Evolutionary conservation across 2,329 filamentous ascomycete genomes (phyloP), one percentile per base, ranked within the genome.

Genomic region (Cytospora leucostoma): DNA sequence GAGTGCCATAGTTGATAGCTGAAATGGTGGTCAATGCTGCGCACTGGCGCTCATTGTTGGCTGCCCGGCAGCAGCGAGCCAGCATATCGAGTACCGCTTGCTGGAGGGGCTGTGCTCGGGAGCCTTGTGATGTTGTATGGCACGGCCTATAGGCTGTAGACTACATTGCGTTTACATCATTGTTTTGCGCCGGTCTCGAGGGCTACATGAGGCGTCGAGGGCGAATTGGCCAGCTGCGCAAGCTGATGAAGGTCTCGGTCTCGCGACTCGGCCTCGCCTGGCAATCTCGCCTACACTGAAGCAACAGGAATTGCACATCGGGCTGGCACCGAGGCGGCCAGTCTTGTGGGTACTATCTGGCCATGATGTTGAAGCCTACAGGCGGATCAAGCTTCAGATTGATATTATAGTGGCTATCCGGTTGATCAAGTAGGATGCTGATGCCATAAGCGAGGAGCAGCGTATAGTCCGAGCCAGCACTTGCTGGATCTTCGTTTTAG

Each of bases 321-420:
- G 84, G 7, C 82, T 86, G 1, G 81, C 79, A 12, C 79, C 2
- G 81, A 68, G 62, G 67, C 65, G 21, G 65, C 66, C 7, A 66
- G 62, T 38, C 75, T 87, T 7, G 80, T 80, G 10, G 84, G 27
- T 27, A 27, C 27, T 27, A 27, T 27, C 27, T 27, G 27, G 27
- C 86, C 47, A 84, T 86, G 71, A 86, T 86, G 83, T 86, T 86
- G 71, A 83, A 84, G 70, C 76, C 87, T 8, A 86, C 84, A 0
- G 84, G 84, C 47, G 82, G 85, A 67, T 77, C 86, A 8, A 79
- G 83, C 64, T 86, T 84, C 70, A 79, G 83, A 11, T 74, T 85
- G 1, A 82, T 12, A 80, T 84, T 66, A 86, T 86, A 82, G 78
- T 85, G 27, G 83, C 84, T 7, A 86, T 87, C 62, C 75, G 87